Base-by-base conservation (phyloP, 2,329 filamentous ascomycete genomes). In the Monosporascus sp. region DNA sequence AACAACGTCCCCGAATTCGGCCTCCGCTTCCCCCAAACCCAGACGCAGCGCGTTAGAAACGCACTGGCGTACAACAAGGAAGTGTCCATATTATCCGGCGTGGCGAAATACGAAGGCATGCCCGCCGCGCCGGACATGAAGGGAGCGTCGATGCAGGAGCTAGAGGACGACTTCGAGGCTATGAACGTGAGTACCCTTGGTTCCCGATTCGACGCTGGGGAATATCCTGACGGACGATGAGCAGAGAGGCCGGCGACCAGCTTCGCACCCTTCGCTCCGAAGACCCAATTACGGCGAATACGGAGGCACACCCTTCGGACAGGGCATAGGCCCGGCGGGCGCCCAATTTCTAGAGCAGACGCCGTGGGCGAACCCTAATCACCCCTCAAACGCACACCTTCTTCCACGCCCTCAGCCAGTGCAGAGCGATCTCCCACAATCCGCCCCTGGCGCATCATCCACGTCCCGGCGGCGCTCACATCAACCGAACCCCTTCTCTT, bases 31-130 rank as follows among this genome's bases (percentile, higher is more conserved):
- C 89, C 91, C 7, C 83, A 86, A 49, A 86, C 87, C 58, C 84
- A 86, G 56, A 81, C 86, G 27, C 87, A 92, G 63, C 89, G 93
- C 64, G 81, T 96, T 55, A 80, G 84, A 57, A 89, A 97, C 58
- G 92, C 96, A 62, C 82, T 91, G 49, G 88, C 92, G 47, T 97
- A 97, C 74, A 97, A 96, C 69, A 89, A 88, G 60, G 94, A 99
- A 69, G 92, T 99, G 5, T 96, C 92, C 0, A 84, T 97, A 27
- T 75, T 99, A 53, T 87, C 92, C 6, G 93, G 93, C 38, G 80
- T 97, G 50, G 92, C 93, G 37, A 97, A 97, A 72, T 92, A 97
- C 68, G 86, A 96, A 65, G 94, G 94, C 24, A 99, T 99, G 72
- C 94, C 94, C 37, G 92, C 93, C 35, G 94, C 92, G n/a, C 94